Evolutionary conservation across 1,139 yeast genomes (phyloP), one percentile per base, ranked within the genome.

Genomic region (Yamadazyma jaroonii): DNA sequence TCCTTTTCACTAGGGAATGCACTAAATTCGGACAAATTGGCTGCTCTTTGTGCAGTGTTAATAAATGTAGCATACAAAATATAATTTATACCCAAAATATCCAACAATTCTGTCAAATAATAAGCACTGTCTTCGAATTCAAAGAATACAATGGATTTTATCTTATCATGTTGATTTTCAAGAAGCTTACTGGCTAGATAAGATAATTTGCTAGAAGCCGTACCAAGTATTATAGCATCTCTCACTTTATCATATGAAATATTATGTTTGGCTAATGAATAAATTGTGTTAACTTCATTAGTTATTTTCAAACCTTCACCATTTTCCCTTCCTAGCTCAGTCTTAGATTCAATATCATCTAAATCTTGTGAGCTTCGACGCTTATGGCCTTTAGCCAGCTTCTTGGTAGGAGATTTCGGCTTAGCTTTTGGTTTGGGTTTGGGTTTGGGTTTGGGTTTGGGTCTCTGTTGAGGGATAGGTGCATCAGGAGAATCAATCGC

Each of bases 51-150:
- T 1, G 60, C 48, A 3, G 77, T 63, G 9, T 71, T 66, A 25
- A 81, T 71, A 37, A 77, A 77, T 0, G 86, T 74, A 0, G 87
- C 81, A 59, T 83, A 83, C 48, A 82, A 66, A 34, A 81, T 66
- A 53, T 81, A 81, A 31, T 73, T 66, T 6, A 81, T 57, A 0
- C 88, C 87, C 15, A 80, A 45, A 1, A 81, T 45, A 56, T 82
- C 89, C 35, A 83, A 53, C 11, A 81, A 62, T 48, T 83, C 89
- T 0, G 85, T 74, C 27, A 83, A 53, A 49, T 80, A 81, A 50
- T 77, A 82, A 0, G 87, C 88, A 43, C 79, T 73, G 46, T 82
- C 87, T 53, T 81, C 87, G 54, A 78, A 80, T 45, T 83, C 88
- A 53, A 77, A 83, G 50, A 83, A 83, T 0, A 83, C 78, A 29